Evolutionary conservation across 768 basidiomycete species (phyloP).

Genomic region (Hysterangium stoloniferum): DNA sequence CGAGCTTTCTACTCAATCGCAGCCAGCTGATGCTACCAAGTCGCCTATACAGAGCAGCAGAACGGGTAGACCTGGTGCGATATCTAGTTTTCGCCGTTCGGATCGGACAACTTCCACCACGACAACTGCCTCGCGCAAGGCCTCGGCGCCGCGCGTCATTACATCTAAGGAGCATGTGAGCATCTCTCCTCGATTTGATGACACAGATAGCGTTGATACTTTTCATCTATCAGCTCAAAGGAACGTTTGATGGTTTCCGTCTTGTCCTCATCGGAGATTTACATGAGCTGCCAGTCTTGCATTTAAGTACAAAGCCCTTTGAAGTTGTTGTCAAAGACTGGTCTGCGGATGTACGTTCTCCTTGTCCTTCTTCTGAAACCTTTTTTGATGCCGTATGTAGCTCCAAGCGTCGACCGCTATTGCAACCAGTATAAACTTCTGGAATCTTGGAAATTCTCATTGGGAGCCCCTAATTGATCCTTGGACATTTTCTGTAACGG

Average conservation of each 20-base stretch:
- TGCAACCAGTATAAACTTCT: conserved; percentile 82
- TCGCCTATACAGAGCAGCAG: conserved; percentile 12
- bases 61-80: conserved; percentile 12
- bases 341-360: conserved; percentile 69
- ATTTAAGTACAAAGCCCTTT: conserved; percentile 83
- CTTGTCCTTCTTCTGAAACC: neutral
- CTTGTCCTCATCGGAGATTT: conserved; percentile 90
- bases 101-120: neutral
- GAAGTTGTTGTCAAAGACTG: conserved; percentile 80
- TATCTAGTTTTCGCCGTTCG: conserved; percentile 16
- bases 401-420: conserved; percentile 77
- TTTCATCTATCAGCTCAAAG: conserved; percentile 57
- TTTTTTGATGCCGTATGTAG: conserved; percentile 33
- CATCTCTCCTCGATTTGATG: conserved; percentile 8
- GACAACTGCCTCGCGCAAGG: conserved; percentile 13
- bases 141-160: conserved; percentile 30
- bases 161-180: conserved; percentile 78
- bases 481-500: conserved; percentile 78
- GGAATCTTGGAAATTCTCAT: conserved; percentile 95
- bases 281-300: conserved; percentile 90
- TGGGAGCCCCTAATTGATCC: conserved; percentile 99
- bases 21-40: conserved; percentile 19
- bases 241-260: conserved; percentile 84
- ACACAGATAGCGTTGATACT: no score
- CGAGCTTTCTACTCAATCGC: conserved; percentile 54